phyloP scores from a whole-genome alignment of 176 grass and related monocot species.

The Poa annua region DNA sequence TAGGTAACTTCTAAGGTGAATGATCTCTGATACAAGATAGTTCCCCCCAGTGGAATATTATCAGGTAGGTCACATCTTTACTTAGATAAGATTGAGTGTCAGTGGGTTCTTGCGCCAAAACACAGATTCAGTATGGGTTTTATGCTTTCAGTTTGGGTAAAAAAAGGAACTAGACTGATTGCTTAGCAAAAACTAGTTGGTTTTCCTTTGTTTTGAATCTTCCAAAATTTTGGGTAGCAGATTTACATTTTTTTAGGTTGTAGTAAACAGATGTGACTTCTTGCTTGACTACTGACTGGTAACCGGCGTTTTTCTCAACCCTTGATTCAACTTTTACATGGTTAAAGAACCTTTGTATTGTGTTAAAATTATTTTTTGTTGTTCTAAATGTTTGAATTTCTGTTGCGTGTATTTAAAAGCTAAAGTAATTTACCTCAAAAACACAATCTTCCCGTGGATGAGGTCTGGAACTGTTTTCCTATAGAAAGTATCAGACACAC shows the following conservation, averaged over 20 bases:
- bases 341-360: not conserved
- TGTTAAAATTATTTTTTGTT: not conserved
- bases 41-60: not conserved
- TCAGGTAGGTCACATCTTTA: not conserved
- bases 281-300: not conserved
- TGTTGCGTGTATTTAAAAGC: slow-evolving; percentile 7
- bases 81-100: not conserved
- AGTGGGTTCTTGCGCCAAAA: not conserved
- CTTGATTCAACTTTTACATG: not conserved
- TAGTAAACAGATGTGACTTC: not conserved
- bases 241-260: slow-evolving; percentile 14
- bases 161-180: not conserved
- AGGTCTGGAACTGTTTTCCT: slow-evolving; percentile 42
- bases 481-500: slow-evolving; percentile 45
- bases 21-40: not conserved
- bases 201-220: not conserved
- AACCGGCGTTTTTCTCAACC: not conserved
- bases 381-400: slow-evolving; percentile 18
- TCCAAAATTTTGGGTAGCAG: not conserved
- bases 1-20: not conserved
- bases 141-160: not conserved
- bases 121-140: not conserved
- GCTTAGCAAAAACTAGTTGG: not conserved
- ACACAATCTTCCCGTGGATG: slow-evolving; percentile 4
- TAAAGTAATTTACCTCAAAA: not conserved